Conservation (phyloP, 768 basidiomycete genomes). For the Agrocybe pediades region DNA sequence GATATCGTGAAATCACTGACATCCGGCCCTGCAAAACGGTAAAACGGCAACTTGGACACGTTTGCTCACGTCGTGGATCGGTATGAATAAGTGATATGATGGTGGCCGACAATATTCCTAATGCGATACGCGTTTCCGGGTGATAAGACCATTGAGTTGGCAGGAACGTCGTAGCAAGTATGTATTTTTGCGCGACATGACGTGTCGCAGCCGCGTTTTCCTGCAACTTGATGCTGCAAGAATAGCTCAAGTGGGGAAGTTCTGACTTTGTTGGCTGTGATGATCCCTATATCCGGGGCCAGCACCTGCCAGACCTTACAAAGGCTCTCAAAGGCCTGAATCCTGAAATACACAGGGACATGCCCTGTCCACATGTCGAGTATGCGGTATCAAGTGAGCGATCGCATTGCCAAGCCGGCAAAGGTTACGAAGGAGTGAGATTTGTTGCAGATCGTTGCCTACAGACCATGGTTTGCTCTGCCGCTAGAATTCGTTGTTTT, state of each 20-base stretch:
- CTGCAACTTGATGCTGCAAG: background rate
- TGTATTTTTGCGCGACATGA: background rate
- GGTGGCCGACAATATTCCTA: background rate
- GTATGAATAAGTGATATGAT: background rate
- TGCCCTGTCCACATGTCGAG: slow-evolving; percentile 3
- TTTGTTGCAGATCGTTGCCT: no score
- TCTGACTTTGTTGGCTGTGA: background rate
- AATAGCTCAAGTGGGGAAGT: background rate
- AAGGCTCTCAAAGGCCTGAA: no score
- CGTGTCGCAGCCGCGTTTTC: background rate
- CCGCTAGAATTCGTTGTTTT: no score
- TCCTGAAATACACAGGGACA: background rate
- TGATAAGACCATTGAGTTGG: background rate
- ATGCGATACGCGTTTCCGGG: background rate
- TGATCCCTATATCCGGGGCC: background rate
- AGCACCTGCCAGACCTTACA: no score
- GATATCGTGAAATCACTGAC: no score
- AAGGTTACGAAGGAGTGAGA: background rate
- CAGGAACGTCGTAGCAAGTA: no score
- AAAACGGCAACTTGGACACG: background rate
- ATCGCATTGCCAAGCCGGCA: slow-evolving; percentile 1
- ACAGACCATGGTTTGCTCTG: no score
- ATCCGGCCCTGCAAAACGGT: no score
- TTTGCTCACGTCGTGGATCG: background rate
- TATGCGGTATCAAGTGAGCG: background rate